Conservation (phyloP, 768 basidiomycete genomes). For the Russula abietina region DNA sequence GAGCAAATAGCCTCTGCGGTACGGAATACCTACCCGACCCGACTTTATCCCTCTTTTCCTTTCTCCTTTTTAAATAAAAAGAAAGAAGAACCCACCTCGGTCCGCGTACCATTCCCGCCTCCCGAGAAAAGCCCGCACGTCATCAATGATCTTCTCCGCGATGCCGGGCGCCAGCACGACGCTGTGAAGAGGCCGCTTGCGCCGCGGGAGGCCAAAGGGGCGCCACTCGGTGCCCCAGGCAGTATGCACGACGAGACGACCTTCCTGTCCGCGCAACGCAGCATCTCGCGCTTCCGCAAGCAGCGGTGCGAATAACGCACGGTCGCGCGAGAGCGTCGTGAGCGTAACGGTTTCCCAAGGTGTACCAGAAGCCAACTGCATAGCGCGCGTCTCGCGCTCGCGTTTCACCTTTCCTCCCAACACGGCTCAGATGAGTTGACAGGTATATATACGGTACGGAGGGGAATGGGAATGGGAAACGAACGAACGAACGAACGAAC, state of each 20-base stretch:
- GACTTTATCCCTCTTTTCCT: neutral
- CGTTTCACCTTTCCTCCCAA: constrained; percentile 65
- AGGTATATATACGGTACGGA: no score
- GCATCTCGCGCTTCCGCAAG: constrained; percentile 86
- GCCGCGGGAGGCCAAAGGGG: constrained; percentile 87
- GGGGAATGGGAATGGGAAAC: no score
- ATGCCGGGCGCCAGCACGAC: constrained; percentile 82
- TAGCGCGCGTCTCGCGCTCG: constrained; percentile 87
- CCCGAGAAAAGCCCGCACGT: constrained; percentile 74
- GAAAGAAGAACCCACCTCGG: constrained; percentile 53
- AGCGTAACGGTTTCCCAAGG: constrained; percentile 98
- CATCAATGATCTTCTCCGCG: constrained; percentile 76
- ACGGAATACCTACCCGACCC: constrained; percentile 67
- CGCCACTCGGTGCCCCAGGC: constrained; percentile 97
- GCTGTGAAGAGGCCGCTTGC: constrained; percentile 79
- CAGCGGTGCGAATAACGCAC: constrained; percentile 69
- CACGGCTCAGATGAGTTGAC: neutral
- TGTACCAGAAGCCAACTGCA: constrained; percentile 83
- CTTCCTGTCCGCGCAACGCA: constrained; percentile 80
- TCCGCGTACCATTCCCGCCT: constrained; percentile 94
- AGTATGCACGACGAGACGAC: constrained; percentile 92
- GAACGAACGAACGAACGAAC: no score
- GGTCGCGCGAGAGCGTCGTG: constrained; percentile 86
- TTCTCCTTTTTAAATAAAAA: neutral
- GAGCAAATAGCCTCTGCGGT: constrained; percentile 90